phyloP scores from a whole-genome alignment of 2,329 filamentous ascomycete species.

The Cladosporium sp. region DNA sequence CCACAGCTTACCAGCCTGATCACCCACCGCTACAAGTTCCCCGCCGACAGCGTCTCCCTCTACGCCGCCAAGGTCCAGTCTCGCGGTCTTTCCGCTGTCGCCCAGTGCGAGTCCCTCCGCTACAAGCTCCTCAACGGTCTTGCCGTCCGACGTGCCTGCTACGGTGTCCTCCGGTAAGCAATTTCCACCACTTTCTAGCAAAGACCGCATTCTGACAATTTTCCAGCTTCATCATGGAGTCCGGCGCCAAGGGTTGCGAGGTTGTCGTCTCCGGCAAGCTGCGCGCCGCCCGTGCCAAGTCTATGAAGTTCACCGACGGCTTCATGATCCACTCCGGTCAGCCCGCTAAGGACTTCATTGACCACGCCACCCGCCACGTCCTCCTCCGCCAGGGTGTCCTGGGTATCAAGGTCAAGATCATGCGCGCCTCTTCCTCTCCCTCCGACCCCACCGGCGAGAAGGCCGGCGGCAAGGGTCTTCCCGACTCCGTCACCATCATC shows the following conservation, averaged over 20 bases:
- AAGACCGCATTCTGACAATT: conserved; percentile 7
- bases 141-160: conserved; percentile 96
- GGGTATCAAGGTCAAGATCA: conserved; percentile 99
- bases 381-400: conserved; percentile 99
- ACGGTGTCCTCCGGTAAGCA: conserved; percentile 71
- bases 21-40: conserved; percentile 99
- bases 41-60: conserved; percentile 98
- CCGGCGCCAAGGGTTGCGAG: conserved; percentile 98
- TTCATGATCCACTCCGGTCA: conserved; percentile 99
- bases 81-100: conserved; percentile 98
- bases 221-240: conserved; percentile 97
- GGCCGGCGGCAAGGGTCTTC: conserved; percentile 92
- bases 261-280: conserved; percentile 99
- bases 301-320: conserved; percentile 99
- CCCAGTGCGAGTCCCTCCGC: conserved; percentile 99
- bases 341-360: conserved; percentile 99
- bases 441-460: conserved; percentile 95
- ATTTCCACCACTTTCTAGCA: not conserved
- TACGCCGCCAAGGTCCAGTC: conserved; percentile 99
- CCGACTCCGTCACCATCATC: conserved; percentile 98
- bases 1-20: conserved; percentile 87
- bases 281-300: conserved; percentile 97
- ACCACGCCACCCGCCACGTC: conserved; percentile 96
- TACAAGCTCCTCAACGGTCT: conserved; percentile 99
- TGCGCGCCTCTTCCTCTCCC: conserved; percentile 70